Conservation (phyloP, 2,329 filamentous ascomycete genomes). For the Fusarium sp. region DNA sequence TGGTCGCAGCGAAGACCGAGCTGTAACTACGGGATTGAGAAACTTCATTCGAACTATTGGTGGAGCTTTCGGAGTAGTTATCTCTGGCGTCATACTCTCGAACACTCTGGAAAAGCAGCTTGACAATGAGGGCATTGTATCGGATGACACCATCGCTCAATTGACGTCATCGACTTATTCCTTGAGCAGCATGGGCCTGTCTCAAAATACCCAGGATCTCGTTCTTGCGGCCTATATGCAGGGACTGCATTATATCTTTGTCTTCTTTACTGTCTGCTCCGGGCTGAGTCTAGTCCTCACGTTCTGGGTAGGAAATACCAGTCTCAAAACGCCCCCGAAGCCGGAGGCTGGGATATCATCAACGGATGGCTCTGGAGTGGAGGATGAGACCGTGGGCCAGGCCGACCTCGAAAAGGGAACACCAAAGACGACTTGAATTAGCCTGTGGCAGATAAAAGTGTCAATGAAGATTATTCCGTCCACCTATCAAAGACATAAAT, state of each 20-base stretch:
- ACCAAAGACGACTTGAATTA: neutral
- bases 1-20: conserved; percentile 4
- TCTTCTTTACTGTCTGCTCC: conserved; percentile 7
- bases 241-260: neutral
- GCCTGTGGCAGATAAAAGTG: no score
- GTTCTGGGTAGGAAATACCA: conserved; percentile 10
- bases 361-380: neutral
- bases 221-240: neutral
- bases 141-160: neutral
- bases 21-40: conserved; percentile 1
- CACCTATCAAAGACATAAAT: no score
- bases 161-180: conserved; percentile 8
- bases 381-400: neutral
- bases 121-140: neutral
- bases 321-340: neutral
- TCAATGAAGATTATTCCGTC: no score
- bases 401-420: neutral
- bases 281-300: conserved; percentile 3
- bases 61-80: neutral
- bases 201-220: neutral
- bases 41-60: no score
- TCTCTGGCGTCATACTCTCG: neutral
- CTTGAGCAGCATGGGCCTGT: neutral
- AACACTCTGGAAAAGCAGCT: conserved; percentile 1
- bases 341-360: neutral